Evolutionary conservation across 805 yeast species (phyloP), one percentile per base, ranked within the genome.

Genomic region (Metschnikowia aberdeeniae): DNA sequence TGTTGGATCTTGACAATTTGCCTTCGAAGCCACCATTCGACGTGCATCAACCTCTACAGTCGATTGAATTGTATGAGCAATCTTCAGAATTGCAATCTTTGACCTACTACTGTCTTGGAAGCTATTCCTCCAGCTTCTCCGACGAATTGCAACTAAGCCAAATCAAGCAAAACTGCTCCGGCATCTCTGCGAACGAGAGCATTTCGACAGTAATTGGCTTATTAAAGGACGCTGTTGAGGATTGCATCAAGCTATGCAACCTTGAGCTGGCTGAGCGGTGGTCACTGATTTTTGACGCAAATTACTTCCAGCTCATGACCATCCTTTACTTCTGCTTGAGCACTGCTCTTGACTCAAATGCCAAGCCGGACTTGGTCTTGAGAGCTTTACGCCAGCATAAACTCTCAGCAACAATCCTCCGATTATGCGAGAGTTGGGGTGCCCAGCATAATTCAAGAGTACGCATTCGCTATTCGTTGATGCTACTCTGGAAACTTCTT

Each of bases 371-470:
- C 12, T 9, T 6, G 3, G 19, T 40, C 10, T 32, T 31, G 17
- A 44, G 43, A 0, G 44, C 40, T n/a, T 52, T 76, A 6, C 52
- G 50, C 3, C 54, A 68, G 2, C 41, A 62, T 0, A 68, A 75
- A 26, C 13, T 86, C 1, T 50, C 86, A 32, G 48, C 68, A 1
- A 60, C 60, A 12, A 50, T 86, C 6, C 63, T 80, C 1, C 61
- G 66, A 33, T 72, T 76, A 40, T 70, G 86, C 7, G 90, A 84
- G 50, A 66, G 73, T 36, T 84, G 92, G 87, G 75, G 86, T 52
- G 81, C 86, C 83, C 51, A 63, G 43, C 67, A 68, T 10, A 56
- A 59, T 39, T 59, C 53, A 19, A 40, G 43, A 6, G 60, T 76
- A 67, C 72, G 82, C 50, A 66, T 82, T 10, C 66, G 93, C 54